phyloP scores from a whole-genome alignment of 805 yeast genomes.

The Diddensiella transvaalensis region DNA sequence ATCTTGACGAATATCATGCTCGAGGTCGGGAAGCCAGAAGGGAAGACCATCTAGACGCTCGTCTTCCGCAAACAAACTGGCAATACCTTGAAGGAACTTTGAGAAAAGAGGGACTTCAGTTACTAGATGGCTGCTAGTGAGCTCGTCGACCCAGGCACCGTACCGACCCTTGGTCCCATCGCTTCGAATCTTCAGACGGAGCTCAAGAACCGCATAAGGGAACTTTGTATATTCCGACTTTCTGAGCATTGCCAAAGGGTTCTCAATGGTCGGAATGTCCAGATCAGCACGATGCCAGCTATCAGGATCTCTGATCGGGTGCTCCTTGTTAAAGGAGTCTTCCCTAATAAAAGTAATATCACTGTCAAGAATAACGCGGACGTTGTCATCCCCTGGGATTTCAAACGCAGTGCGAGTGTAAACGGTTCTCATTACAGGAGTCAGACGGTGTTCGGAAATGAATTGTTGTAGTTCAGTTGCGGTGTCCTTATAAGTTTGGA shows the following conservation, averaged over 20 bases:
- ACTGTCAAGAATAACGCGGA: slow-evolving; percentile 85
- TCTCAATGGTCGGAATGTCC: slow-evolving; percentile 63
- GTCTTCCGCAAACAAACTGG: slow-evolving; percentile 81
- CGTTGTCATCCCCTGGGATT: slow-evolving; percentile 94
- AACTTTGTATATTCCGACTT: slow-evolving; percentile 81
- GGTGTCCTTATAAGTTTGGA: slow-evolving; percentile 51
- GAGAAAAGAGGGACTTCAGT: slow-evolving; percentile 94
- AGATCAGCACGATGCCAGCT: slow-evolving; percentile 92
- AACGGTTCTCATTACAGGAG: slow-evolving; percentile 82
- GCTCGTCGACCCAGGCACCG: slow-evolving; percentile 73
- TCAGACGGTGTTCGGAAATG: slow-evolving; percentile 61
- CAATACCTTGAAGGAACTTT: slow-evolving; percentile 89
- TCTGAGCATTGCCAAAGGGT: slow-evolving; percentile 70
- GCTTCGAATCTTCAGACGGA: slow-evolving; percentile 53
- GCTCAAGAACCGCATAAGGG: slow-evolving; percentile 77
- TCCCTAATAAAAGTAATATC: slow-evolving; percentile 86
- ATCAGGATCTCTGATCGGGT: slow-evolving; percentile 85
- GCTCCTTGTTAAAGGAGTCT: slow-evolving; percentile 75
- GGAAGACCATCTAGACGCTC: slow-evolving; percentile 88
- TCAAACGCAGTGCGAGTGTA: slow-evolving; percentile 95
- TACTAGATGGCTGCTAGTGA: slow-evolving; percentile 76
- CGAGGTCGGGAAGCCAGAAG: slow-evolving; percentile 92
- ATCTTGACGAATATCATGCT: slow-evolving; percentile 64
- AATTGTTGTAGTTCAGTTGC: slow-evolving; percentile 60
- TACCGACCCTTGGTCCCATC: slow-evolving; percentile 20